Evolutionary conservation across 179 eudicot species (phyloP).

Genomic region (Sideroxylon spinosum): DNA sequence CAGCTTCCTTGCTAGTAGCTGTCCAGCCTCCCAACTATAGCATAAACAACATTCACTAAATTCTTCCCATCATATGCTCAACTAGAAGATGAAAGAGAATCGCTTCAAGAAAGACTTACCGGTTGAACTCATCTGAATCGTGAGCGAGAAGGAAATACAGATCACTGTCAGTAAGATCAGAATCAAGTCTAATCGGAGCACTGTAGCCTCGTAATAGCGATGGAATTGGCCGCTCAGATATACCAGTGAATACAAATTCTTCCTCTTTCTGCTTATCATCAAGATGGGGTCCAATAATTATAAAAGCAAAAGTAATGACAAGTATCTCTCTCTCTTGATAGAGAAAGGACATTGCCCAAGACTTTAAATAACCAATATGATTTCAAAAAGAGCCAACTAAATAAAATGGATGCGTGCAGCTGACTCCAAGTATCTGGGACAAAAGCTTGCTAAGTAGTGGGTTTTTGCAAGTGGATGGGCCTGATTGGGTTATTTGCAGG

Average conservation of each 20-base stretch:
- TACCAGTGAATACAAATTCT: conserved; percentile 77
- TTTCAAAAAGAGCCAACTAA: no score
- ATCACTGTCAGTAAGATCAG: conserved; percentile 79
- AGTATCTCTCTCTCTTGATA: neutral
- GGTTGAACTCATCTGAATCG: conserved; percentile 95
- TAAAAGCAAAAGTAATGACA: neutral
- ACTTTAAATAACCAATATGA: no score
- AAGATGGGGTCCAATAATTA: conserved; percentile 1
- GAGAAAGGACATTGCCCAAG: no score
- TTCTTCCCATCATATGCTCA: neutral
- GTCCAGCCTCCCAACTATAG: conserved; percentile 97
- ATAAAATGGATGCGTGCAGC: no score
- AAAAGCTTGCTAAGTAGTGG: no score
- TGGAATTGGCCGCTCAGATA: conserved; percentile 74
- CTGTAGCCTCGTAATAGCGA: conserved; percentile 88
- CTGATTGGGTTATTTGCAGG: neutral
- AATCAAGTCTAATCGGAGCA: conserved; percentile 80
- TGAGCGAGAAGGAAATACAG: conserved; percentile 89
- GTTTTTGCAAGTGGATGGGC: neutral
- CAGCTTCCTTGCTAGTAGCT: conserved; percentile 74
- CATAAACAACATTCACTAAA: neutral
- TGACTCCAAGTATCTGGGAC: no score
- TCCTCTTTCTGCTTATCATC: conserved; percentile 70
- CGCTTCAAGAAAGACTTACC: conserved; percentile 38
- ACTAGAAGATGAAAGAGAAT: neutral